Conservation (phyloP, 495 filamentous ascomycete species). For the Cudoniella acicularis region DNA sequence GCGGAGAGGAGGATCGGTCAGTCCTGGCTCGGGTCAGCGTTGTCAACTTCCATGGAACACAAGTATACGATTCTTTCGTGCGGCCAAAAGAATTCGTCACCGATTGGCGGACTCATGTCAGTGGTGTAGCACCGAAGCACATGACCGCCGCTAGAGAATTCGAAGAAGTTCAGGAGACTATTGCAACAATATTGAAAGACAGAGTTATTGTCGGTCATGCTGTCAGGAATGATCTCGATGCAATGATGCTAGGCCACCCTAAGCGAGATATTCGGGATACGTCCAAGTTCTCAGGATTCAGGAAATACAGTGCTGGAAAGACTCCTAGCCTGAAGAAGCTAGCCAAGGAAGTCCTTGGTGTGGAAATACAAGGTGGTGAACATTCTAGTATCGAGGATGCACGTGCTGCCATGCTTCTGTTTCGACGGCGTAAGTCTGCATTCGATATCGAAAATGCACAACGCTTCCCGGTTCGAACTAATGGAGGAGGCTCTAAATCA, state of each 20-base stretch:
- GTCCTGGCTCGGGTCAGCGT: conserved; percentile 79
- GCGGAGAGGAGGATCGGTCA: conserved; percentile 62
- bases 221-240: conserved; percentile 80
- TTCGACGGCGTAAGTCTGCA: conserved; percentile 69
- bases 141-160: conserved; percentile 67
- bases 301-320: conserved; percentile 67
- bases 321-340: conserved; percentile 75
- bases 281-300: conserved; percentile 67
- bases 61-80: conserved; percentile 90
- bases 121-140: conserved; percentile 68
- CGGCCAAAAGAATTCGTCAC: conserved; percentile 70
- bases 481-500: conserved; percentile 34
- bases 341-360: conserved; percentile 70
- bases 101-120: conserved; percentile 84
- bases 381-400: conserved; percentile 80
- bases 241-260: conserved; percentile 71
- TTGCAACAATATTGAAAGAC: conserved; percentile 67
- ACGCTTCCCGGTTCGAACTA: conserved; percentile 50
- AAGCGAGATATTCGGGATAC: conserved; percentile 80
- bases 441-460: conserved; percentile 78
- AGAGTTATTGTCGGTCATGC: conserved; percentile 86
- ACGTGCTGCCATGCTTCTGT: conserved; percentile 81
- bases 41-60: conserved; percentile 87
- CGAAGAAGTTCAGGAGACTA: conserved; percentile 67
- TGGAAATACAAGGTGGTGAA: conserved; percentile 57